These are phyloP conservation scores for Leccinum incarnatum DNA, from an alignment of 768 basidiomycete genomes.

Conservation along the genomic window DNA sequence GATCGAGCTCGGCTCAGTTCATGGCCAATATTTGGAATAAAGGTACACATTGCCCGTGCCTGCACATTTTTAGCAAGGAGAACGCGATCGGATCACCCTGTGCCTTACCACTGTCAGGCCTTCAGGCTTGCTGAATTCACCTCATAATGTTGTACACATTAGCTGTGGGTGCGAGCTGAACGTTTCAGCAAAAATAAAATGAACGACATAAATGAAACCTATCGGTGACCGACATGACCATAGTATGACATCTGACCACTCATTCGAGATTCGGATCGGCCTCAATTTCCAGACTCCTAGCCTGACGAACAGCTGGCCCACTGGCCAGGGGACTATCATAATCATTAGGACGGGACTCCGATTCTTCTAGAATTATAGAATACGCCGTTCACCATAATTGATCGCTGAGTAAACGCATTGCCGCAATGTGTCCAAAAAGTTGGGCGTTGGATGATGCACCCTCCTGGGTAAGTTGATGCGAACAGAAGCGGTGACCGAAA, in stretches of 20 bases:
- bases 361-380: too few relatives aligned
- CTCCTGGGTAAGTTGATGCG: too few relatives aligned
- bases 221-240: not conserved
- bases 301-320: not conserved
- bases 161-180: not conserved
- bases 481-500: too few relatives aligned
- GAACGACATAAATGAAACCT: not conserved
- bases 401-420: too few relatives aligned
- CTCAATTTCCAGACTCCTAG: not conserved
- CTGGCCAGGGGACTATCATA: too few relatives aligned
- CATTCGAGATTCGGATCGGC: not conserved
- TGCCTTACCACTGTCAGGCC: not conserved
- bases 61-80: not conserved
- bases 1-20: not conserved
- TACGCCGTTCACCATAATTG: too few relatives aligned
- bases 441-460: too few relatives aligned
- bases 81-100: not conserved
- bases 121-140: not conserved
- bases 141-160: not conserved
- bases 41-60: not conserved
- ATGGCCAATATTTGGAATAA: not conserved
- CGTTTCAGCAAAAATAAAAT: not conserved
- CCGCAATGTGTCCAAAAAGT: too few relatives aligned
- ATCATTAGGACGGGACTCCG: too few relatives aligned
- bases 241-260: too few relatives aligned